phyloP scores from a whole-genome alignment of 2,329 filamentous ascomycete species.

The Neopestalotiopsis sp. region DNA sequence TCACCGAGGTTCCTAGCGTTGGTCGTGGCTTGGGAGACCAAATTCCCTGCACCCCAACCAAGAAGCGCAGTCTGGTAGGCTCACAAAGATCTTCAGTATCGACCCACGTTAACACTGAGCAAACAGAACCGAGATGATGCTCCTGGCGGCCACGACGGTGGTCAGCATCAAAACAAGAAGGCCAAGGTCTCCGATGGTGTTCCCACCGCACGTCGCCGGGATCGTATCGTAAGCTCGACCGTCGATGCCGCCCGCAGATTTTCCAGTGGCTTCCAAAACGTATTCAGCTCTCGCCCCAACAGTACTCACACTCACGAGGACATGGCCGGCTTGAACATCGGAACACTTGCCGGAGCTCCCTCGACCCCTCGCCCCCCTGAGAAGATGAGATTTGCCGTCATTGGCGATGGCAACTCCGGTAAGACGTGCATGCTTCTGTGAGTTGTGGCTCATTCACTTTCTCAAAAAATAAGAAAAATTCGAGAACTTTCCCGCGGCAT shows the following conservation, averaged over 20 bases:
- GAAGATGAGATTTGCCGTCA: conserved; percentile 37
- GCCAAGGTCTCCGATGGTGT: conserved; percentile 20
- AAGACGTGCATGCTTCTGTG: conserved; percentile 39
- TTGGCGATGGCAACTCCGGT: conserved; percentile 35
- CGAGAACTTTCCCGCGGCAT: background rate
- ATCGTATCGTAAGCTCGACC: conserved; percentile 23
- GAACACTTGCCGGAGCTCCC: conserved; percentile 25
- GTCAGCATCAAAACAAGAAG: conserved; percentile 31
- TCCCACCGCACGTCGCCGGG: conserved; percentile 22
- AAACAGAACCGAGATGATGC: background rate
- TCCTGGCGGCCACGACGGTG: conserved; percentile 16
- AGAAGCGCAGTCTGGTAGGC: conserved; percentile 34
- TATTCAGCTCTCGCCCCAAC: conserved; percentile 20
- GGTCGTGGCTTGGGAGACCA: background rate
- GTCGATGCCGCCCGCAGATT: conserved; percentile 27
- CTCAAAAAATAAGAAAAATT: background rate
- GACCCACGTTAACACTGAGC: background rate
- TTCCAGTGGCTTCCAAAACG: conserved; percentile 27
- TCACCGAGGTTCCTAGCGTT: conserved; percentile 27
- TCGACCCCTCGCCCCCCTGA: conserved; percentile 25
- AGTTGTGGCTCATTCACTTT: background rate
- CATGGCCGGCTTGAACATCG: conserved; percentile 21
- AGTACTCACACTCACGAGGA: conserved; percentile 9
- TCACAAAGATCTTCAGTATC: background rate
- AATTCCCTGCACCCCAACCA: conserved; percentile 22